Evolutionary conservation across 192 early-diverging fungal species (phyloP), one percentile per base, ranked within the genome.

Genomic region (Umbelopsis vinacea): DNA sequence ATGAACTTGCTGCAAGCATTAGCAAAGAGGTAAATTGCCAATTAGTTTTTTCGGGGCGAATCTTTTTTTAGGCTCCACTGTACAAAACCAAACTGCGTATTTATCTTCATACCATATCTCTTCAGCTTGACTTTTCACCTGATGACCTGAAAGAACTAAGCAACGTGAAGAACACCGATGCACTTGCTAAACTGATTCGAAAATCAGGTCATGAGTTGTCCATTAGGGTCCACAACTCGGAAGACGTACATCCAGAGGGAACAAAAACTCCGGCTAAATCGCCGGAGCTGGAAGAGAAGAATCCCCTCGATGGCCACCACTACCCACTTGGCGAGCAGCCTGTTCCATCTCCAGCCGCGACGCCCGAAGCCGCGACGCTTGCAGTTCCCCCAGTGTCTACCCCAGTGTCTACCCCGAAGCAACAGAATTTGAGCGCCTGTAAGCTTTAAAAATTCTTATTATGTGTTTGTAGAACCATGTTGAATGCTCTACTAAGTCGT

Each of bases 181-280:
- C 55, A 5, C 50, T 79, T 4, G 69, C 74, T 10, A 74, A 79
- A 55, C 66, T 79, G n/a, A 75, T 79, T 23, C 67, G 74, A 9
- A 48, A 50, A 29, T 60, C 70, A 14, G 67, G 67, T 12, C 60
- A 74, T 14, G 74, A 79, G 7, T 75, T 72, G 66, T 68, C 78
- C 23, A 24, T 79, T 8, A 79, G 75, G 24, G 69, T 79, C 35
- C 78, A 79, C 54, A 79, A 74, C 14, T 72, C 70, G 14, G 57
- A 71, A n/a, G 52, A 72, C 23, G 23, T 70, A 14, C 70, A 67
- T 52, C 67, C 70, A 21, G 69, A 79, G 43, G 7, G 66, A 6
- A 66, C 26, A 63, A 8, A 11, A 7, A 0, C 54, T 29, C 11
- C 45, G 7, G 57, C 55, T 1, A 53, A 71, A 47, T 63, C 23